phyloP scores from a whole-genome alignment of 768 basidiomycete species.

The Psilocybe cubensis region DNA sequence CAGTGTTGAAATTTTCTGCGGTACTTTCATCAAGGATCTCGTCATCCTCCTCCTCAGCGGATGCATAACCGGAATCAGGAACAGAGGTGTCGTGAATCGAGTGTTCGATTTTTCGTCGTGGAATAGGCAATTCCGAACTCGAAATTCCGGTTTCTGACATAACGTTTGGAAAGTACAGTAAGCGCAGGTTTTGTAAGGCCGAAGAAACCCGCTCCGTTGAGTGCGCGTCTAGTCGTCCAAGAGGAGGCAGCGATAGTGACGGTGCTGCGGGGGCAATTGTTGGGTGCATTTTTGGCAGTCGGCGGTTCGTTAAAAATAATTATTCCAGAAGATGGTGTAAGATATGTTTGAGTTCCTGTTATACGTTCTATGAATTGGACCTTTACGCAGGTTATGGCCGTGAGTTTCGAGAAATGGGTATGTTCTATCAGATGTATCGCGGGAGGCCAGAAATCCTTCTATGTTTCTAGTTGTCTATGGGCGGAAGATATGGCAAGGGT shows the following conservation, averaged over 20 bases:
- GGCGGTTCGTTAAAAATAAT: conserved; percentile 1
- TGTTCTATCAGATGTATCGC: conserved; percentile 15
- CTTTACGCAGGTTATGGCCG: not conserved
- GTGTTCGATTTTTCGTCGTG: conserved; percentile 28
- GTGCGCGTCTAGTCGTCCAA: conserved; percentile 41
- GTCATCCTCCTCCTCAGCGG: conserved; percentile 67
- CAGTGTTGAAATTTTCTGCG: conserved; percentile 13
- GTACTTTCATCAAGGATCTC: conserved; percentile 32
- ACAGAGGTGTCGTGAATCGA: conserved; percentile 45
- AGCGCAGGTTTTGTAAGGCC: conserved; percentile 47
- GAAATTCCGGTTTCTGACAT: conserved; percentile 22
- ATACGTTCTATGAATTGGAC: conserved; percentile 2
- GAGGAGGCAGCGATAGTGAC: conserved; percentile 58
- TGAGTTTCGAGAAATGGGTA: conserved; percentile 10
- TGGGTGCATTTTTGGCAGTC: conserved; percentile 5
- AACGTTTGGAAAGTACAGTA: conserved; percentile 54
- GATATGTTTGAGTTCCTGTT: not conserved
- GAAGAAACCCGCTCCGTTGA: conserved; percentile 39
- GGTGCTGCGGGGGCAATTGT: conserved; percentile 36
- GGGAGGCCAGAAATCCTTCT: conserved; percentile 8
- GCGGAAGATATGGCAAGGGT: conserved; percentile 35
- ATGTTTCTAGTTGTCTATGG: conserved; percentile 27
- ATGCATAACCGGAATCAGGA: conserved; percentile 81
- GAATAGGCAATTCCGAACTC: conserved; percentile 30
- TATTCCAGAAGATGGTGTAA: not conserved